A percentile compares a stretch with the other conserved stretches of the same genome.
Conservation (phyloP, 768 basidiomycete genomes). For the Cystobasidiopsis lactophilus region DNA sequence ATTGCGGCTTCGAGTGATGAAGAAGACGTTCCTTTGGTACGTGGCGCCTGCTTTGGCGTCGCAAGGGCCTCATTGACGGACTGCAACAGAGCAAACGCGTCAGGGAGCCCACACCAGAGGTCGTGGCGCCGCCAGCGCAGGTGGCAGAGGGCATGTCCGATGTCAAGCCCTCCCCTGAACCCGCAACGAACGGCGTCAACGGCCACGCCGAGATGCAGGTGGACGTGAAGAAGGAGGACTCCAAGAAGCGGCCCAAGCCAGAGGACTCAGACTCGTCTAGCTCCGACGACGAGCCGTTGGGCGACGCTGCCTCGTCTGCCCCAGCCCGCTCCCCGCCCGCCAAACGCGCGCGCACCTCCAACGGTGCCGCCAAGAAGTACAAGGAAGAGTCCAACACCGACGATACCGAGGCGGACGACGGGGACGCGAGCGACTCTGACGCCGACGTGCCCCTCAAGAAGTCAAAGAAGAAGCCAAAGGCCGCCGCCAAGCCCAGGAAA, state of each 20-base stretch:
- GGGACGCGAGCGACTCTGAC: background rate
- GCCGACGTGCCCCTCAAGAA: slow-evolving; percentile 4
- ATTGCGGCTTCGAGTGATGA: slow-evolving; percentile 5
- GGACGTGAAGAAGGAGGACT: no score
- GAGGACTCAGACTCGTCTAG: background rate
- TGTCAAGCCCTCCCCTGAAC: no score
- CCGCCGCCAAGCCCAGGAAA: slow-evolving; percentile 26
- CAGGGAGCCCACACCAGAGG: no score
- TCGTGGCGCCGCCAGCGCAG: no score
- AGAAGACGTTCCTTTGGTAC: slow-evolving; percentile 5
- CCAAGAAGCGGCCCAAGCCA: no score
- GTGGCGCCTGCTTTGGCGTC: background rate
- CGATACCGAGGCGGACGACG: background rate
- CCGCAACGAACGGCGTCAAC: no score
- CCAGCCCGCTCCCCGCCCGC: no score
- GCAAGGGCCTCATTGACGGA: no score
- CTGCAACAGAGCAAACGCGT: no score
- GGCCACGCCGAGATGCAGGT: no score
- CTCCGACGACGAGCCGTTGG: background rate
- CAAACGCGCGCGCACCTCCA: background rate
- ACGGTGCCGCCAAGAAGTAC: background rate
- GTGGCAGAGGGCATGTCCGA: no score
- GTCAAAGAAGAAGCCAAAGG: slow-evolving; percentile 9
- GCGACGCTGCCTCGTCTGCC: no score
- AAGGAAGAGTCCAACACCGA: background rate